Conservation (phyloP, 176 grass and related monocot genomes). For the Bonia amplexicaulis region DNA sequence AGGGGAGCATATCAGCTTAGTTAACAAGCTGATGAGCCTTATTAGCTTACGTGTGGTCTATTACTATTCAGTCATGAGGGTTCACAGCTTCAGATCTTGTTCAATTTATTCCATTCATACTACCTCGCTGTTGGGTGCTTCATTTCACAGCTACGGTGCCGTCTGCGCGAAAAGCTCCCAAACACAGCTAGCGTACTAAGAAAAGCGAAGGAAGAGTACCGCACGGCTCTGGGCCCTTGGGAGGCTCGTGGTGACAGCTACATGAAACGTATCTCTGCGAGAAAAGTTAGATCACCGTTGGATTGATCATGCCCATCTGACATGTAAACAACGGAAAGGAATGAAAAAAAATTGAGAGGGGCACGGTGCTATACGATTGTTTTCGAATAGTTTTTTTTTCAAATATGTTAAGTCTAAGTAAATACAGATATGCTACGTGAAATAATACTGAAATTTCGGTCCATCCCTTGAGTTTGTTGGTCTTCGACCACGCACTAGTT, state of each 20-base stretch:
- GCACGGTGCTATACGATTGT: not conserved
- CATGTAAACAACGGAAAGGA: not conserved
- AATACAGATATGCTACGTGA: too few relatives aligned
- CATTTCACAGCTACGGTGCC: too few relatives aligned
- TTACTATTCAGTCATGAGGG: not conserved
- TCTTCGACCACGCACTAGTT: too few relatives aligned
- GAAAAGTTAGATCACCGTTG: not conserved
- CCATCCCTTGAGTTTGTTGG: too few relatives aligned
- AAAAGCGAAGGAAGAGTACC: not conserved
- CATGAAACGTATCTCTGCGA: not conserved
- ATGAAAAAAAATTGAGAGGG: too few relatives aligned
- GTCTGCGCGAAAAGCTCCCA: too few relatives aligned
- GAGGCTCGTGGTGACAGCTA: slow-evolving; percentile 19
- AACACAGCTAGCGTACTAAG: not conserved
- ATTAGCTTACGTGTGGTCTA: not conserved
- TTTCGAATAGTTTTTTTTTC: too few relatives aligned
- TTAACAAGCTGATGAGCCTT: not conserved
- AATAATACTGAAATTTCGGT: too few relatives aligned
- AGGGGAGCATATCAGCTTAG: not conserved
- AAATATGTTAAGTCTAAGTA: too few relatives aligned
- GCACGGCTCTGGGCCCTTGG: not conserved
- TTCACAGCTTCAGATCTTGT: not conserved
- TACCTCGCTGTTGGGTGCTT: not conserved
- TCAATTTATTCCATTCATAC: not conserved
- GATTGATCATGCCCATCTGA: not conserved